phyloP scores from a whole-genome alignment of 2,329 filamentous ascomycete genomes.

The Alternaria novae-zelandiae region DNA sequence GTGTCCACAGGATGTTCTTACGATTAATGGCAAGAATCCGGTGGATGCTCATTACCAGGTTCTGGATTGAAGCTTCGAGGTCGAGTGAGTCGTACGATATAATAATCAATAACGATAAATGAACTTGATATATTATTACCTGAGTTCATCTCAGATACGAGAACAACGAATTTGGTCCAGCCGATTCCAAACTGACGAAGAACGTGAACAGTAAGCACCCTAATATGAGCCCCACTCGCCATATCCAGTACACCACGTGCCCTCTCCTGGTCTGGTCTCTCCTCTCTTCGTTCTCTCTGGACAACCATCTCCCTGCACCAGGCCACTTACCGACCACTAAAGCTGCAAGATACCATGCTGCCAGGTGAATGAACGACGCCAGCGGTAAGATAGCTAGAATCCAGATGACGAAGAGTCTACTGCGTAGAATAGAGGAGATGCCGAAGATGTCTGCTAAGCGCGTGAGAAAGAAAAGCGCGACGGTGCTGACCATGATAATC shows the following conservation, averaged over 20 bases:
- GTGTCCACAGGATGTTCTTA: conserved; percentile 54
- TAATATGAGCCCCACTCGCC: conserved; percentile 14
- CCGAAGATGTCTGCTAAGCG: conserved; percentile 20
- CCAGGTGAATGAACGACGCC: conserved; percentile 22
- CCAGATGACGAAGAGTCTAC: conserved; percentile 29
- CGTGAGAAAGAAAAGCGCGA: conserved; percentile 25
- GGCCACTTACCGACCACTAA: conserved; percentile 2
- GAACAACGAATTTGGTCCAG: conserved; percentile 17
- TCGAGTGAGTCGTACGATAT: neutral
- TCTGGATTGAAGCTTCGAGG: conserved; percentile 8
- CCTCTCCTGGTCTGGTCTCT: neutral
- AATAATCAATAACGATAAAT: neutral
- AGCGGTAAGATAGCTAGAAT: conserved; percentile 23
- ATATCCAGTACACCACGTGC: neutral
- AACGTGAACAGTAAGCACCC: conserved; percentile 22
- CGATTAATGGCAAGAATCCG: conserved; percentile 52
- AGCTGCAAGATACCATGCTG: conserved; percentile 20
- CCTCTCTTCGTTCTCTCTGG: neutral
- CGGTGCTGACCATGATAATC: conserved; percentile 17
- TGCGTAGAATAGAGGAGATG: conserved; percentile 24
- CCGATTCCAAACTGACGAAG: conserved; percentile 21
- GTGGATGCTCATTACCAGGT: conserved; percentile 54
- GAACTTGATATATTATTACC: rapidly evolving
- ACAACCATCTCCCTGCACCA: neutral
- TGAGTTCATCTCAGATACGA: neutral